Percentiles rank a stretch among this genome's conserved stretches.
Evolutionary conservation across 257 asterid species (phyloP).

Genomic region (Nicotiana paniculata): DNA sequence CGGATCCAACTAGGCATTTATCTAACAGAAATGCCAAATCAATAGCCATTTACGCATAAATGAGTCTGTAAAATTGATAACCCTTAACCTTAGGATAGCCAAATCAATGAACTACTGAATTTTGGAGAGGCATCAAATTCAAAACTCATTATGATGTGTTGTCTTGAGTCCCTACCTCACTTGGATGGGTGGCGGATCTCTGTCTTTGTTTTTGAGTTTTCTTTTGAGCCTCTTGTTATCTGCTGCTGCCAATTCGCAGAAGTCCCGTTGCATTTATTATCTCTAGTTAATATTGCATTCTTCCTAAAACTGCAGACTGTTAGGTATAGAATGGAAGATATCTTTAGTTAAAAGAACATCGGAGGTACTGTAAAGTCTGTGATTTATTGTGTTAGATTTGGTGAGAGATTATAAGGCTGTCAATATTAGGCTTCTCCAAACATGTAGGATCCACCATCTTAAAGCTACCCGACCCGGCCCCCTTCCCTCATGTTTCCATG

Average conservation of each 20-base stretch:
- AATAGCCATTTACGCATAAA: neutral
- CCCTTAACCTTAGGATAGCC: neutral
- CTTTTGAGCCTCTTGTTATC: conserved; percentile 19
- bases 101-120: neutral
- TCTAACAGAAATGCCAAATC: neutral
- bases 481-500: neutral
- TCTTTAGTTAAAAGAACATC: neutral
- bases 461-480: conserved; percentile 2
- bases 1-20: neutral
- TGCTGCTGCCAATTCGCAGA: neutral
- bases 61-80: neutral
- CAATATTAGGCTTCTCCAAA: conserved; percentile 12
- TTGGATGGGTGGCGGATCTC: conserved; percentile 28
- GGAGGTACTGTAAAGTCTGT: neutral
- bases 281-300: neutral
- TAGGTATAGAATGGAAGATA: neutral
- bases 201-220: conserved; percentile 34
- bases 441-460: conserved; percentile 26
- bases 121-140: neutral
- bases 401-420: conserved; percentile 8
- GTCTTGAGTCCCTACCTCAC: neutral
- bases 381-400: conserved; percentile 6
- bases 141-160: neutral
- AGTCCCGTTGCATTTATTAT: neutral
- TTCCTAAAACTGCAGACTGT: neutral